Evolutionary conservation across 1,284 basidiomycete species (phyloP).

Genomic region (Boletus nobilissimus): DNA sequence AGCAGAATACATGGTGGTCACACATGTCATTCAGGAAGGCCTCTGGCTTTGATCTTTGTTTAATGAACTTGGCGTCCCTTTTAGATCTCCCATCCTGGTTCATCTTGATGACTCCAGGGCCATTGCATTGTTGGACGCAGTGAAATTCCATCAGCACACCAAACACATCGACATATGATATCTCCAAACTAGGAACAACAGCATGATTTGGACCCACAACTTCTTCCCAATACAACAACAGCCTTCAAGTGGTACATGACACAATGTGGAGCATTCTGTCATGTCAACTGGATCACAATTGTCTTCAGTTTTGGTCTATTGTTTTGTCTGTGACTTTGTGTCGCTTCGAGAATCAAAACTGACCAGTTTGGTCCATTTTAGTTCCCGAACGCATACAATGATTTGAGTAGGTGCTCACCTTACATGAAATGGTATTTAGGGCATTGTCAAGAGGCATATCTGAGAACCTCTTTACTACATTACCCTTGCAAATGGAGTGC

Average conservation of each 20-base stretch:
- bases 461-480: neutral
- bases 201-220: no score
- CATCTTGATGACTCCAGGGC: no score
- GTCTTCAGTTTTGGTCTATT: neutral
- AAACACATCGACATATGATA: no score
- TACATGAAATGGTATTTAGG: neutral
- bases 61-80: no score
- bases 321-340: neutral
- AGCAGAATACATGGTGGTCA: no score
- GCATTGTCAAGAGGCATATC: neutral
- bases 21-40: no score
- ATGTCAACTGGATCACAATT: slow-evolving; percentile 26
- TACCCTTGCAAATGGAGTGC: slow-evolving; percentile 26
- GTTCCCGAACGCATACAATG: neutral
- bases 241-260: neutral
- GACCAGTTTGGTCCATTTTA: neutral
- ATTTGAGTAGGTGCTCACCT: neutral
- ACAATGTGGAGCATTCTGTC: slow-evolving; percentile 1
- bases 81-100: no score
- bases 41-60: no score
- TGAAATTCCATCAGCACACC: no score
- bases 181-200: no score
- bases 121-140: no score
- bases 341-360: neutral
- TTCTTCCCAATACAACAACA: no score